These are phyloP conservation scores for Chloropicon primus DNA, from an alignment of 139 green algal genomes.

Conservation along the genomic window DNA sequence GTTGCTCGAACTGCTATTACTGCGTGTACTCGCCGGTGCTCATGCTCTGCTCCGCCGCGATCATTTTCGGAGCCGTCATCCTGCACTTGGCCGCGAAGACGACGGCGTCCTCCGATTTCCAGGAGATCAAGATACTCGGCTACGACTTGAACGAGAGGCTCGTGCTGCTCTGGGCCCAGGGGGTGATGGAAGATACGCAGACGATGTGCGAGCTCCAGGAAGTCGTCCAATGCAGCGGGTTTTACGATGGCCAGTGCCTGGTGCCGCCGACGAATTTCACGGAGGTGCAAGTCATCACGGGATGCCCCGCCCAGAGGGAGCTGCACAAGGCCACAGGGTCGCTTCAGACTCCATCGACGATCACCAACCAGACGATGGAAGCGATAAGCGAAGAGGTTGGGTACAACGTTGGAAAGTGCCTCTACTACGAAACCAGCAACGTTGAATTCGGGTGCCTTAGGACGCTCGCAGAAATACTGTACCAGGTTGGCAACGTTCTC, in stretches of 20 bases:
- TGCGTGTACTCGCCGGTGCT: background rate
- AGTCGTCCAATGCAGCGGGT: background rate
- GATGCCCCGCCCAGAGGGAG: background rate
- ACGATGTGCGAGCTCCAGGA: background rate
- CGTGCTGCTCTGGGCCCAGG: background rate
- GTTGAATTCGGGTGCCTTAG: background rate
- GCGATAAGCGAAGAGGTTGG: background rate
- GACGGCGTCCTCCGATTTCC: background rate
- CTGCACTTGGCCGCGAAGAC: background rate
- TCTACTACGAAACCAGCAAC: background rate
- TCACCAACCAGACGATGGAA: background rate
- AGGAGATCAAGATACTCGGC: background rate
- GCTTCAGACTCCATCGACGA: background rate
- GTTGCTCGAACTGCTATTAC: background rate
- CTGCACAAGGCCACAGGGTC: background rate
- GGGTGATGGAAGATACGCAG: background rate
- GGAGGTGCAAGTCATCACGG: background rate
- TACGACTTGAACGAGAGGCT: background rate
- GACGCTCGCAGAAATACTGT: background rate
- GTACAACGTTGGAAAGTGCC: background rate
- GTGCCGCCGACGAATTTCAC: background rate
- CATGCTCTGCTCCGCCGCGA: background rate
- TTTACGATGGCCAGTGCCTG: background rate
- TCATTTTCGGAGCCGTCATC: background rate
- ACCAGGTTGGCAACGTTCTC: background rate